Percentiles rank a stretch among this genome's conserved stretches.
Evolutionary conservation across 2,329 filamentous ascomycete genomes (phyloP).

Genomic region (Paraconiothyrium sp.): DNA sequence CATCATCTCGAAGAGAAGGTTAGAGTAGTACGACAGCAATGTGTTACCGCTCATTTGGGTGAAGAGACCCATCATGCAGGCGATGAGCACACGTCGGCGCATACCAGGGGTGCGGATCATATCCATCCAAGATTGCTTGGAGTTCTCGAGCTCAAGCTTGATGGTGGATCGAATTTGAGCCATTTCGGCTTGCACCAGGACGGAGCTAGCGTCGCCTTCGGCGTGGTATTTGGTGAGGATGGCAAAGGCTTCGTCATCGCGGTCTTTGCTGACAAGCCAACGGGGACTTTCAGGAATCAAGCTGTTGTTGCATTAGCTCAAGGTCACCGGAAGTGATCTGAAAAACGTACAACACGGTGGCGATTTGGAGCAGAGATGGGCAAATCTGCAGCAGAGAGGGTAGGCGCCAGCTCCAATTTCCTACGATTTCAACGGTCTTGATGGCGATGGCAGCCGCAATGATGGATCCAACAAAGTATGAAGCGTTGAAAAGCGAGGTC

Average conservation of each 20-base stretch:
- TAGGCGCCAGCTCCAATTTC: slow-evolving; percentile 60
- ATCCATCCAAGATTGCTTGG: slow-evolving; percentile 64
- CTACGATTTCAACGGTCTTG: slow-evolving; percentile 56
- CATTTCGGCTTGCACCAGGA: slow-evolving; percentile 64
- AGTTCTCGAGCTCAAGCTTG: slow-evolving; percentile 63
- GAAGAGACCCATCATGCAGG: slow-evolving; percentile 45
- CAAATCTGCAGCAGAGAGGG: slow-evolving; percentile 61
- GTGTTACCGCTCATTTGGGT: slow-evolving; percentile 55
- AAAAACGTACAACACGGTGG: slow-evolving; percentile 43
- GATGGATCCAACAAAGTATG: slow-evolving; percentile 65
- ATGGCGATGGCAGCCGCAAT: slow-evolving; percentile 60
- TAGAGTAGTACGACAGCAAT: slow-evolving; percentile 49
- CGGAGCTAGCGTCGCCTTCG: slow-evolving; percentile 51
- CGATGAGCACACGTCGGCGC: slow-evolving; percentile 46
- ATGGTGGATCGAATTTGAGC: slow-evolving; percentile 68
- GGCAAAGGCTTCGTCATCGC: slow-evolving; percentile 54
- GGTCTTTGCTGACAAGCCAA: slow-evolving; percentile 62
- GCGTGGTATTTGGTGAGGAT: slow-evolving; percentile 55
- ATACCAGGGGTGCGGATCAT: slow-evolving; percentile 60
- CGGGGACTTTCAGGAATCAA: slow-evolving; percentile 56
- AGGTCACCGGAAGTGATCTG: neutral
- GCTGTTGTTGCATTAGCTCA: slow-evolving; percentile 22
- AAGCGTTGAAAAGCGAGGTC: slow-evolving; percentile 69
- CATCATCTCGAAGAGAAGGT: slow-evolving; percentile 51
- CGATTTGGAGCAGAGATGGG: slow-evolving; percentile 58